phyloP scores from a whole-genome alignment of 148 eudicot species.

The Camellia japonica region DNA sequence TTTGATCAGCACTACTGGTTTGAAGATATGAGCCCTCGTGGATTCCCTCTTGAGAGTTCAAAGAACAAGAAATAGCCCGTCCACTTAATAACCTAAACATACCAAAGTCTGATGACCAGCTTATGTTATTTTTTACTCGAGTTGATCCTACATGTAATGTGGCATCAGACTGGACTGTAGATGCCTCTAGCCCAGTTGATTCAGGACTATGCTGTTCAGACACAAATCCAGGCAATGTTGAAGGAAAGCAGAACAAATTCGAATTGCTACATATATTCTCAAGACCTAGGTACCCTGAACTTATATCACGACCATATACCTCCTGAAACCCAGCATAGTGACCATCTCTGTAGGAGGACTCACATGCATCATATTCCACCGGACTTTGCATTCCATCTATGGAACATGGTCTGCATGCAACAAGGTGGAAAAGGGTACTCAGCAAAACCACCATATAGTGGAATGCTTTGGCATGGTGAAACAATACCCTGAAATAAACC shows the following conservation, averaged over 20 bases:
- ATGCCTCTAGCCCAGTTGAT: conserved; percentile 20
- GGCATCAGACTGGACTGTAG: conserved; percentile 31
- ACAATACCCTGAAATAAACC: conserved; percentile 40
- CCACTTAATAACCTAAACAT: conserved; percentile 42
- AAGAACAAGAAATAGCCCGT: conserved; percentile 51
- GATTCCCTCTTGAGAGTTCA: conserved; percentile 39
- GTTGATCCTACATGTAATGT: conserved; percentile 21
- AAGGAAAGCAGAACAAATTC: conserved; percentile 51
- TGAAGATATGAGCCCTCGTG: conserved; percentile 25
- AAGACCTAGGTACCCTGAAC: conserved; percentile 23
- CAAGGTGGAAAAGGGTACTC: conserved; percentile 36
- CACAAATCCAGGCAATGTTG: conserved; percentile 41
- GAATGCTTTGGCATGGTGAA: conserved; percentile 27
- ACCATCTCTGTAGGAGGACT: conserved; percentile 32
- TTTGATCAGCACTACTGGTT: conserved; percentile 21
- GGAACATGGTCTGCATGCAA: conserved; percentile 38
- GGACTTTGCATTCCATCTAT: conserved; percentile 25
- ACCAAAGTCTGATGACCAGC: conserved; percentile 42
- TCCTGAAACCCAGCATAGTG: conserved; percentile 29
- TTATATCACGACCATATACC: conserved; percentile 23
- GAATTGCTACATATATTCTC: conserved; percentile 43
- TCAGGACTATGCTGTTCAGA: conserved; percentile 31
- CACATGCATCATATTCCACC: conserved; percentile 38
- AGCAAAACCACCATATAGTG: conserved; percentile 39
- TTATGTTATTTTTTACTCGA: conserved; percentile 31